A percentile compares a stretch with the other conserved stretches of the same genome.
phyloP scores from a whole-genome alignment of 129 eudicot genomes.

The Tanacetum coccineum region DNA sequence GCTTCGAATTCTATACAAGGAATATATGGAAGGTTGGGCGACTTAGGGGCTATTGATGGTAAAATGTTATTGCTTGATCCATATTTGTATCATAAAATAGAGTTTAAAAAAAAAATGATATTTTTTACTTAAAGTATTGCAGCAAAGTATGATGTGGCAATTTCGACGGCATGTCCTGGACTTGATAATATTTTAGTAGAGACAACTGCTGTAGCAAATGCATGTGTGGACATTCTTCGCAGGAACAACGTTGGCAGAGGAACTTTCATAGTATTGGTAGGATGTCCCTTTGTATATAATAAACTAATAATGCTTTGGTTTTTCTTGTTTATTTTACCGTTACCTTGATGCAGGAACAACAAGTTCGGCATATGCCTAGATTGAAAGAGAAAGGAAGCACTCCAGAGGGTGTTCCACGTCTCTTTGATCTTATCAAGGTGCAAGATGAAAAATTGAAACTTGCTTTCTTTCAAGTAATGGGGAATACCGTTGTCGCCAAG shows the following conservation, averaged over 20 bases:
- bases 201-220: constrained; percentile 85
- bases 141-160: constrained; percentile 87
- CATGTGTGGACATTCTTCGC: constrained; percentile 88
- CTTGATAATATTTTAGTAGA: constrained; percentile 97
- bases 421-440: constrained; percentile 80
- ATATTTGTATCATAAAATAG: background rate
- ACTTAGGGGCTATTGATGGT: constrained; percentile 94
- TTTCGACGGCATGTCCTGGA: constrained; percentile 91
- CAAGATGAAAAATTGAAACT: constrained; percentile 76
- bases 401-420: constrained; percentile 91
- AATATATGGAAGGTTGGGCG: constrained; percentile 94
- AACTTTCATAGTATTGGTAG: constrained; percentile 94
- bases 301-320: background rate
- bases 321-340: constrained; percentile 7
- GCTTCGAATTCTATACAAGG: constrained; percentile 72
- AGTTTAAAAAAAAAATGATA: too few relatives aligned
- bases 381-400: constrained; percentile 61
- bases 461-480: constrained; percentile 77
- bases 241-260: constrained; percentile 83
- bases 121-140: constrained; percentile 13
- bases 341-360: constrained; percentile 65
- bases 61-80: background rate
- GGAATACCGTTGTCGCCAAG: constrained; percentile 88
- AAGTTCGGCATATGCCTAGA: constrained; percentile 44
- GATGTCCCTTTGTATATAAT: too few relatives aligned